Evolutionary conservation across 2,329 filamentous ascomycete genomes (phyloP).

Genomic region (Calonectria hongkongensis): DNA sequence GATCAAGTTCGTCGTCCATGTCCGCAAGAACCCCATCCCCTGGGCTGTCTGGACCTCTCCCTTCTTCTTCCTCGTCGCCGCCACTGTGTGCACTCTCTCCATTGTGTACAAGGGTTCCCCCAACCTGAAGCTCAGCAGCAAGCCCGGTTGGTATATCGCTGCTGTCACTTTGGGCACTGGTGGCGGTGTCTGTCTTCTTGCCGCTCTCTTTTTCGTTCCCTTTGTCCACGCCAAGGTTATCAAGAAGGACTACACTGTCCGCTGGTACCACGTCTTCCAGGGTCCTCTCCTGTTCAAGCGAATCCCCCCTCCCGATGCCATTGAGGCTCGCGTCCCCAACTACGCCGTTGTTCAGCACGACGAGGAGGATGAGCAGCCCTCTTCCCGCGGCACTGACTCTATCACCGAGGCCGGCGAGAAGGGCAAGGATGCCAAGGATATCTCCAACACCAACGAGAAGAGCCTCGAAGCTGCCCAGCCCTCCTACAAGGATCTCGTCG

Average conservation of each 20-base stretch:
- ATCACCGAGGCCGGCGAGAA: slow-evolving; percentile 62
- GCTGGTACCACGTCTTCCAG: slow-evolving; percentile 76
- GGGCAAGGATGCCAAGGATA: slow-evolving; percentile 56
- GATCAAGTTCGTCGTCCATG: slow-evolving; percentile 79
- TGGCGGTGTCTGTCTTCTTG: slow-evolving; percentile 73
- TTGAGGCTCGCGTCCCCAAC: slow-evolving; percentile 78
- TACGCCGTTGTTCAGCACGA: slow-evolving; percentile 85
- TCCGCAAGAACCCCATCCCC: slow-evolving; percentile 81
- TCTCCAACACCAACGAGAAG: slow-evolving; percentile 62
- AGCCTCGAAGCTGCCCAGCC: slow-evolving; percentile 65
- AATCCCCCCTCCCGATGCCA: slow-evolving; percentile 69
- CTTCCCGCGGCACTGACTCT: slow-evolving; percentile 55
- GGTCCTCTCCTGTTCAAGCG: slow-evolving; percentile 81
- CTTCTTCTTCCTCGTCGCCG: slow-evolving; percentile 86
- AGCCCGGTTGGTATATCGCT: slow-evolving; percentile 80
- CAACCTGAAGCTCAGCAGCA: slow-evolving; percentile 58
- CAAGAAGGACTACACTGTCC: slow-evolving; percentile 79
- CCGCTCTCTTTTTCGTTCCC: slow-evolving; percentile 84
- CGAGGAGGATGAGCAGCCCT: slow-evolving; percentile 67
- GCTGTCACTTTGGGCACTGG: slow-evolving; percentile 80
- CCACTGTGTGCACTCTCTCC: slow-evolving; percentile 83
- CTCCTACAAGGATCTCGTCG: slow-evolving; percentile 77
- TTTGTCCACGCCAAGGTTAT: slow-evolving; percentile 80
- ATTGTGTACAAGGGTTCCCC: slow-evolving; percentile 90
- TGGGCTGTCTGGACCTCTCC: slow-evolving; percentile 85